Evolutionary conservation across 257 asterid species (phyloP), one percentile per base, ranked within the genome.

Genomic region (Avicennia marina): DNA sequence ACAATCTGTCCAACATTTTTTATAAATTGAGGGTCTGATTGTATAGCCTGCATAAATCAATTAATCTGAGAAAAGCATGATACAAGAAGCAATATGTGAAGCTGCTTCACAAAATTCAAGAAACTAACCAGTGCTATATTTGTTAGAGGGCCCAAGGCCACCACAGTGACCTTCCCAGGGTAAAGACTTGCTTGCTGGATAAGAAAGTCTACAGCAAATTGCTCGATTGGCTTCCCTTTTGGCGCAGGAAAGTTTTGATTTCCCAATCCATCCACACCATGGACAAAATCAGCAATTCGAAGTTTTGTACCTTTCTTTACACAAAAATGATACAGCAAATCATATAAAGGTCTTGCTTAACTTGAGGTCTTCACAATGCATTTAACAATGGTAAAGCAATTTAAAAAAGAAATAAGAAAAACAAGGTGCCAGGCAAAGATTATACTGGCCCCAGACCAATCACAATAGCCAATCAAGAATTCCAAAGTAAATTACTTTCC

Each of bases 181-280:
- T 76, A 72, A 42, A 69, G 81, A 53, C 69, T 72, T 27, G 93
- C 81, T 80, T 91, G 90, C 64, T 91, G 59, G 56, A 67, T 55
- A 26, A 91, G 95, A 75, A 88, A 91, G 25, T 83, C 95, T 11
- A 47, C 65, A 21, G 96, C 98, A 61, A 89, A 83, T 64, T 71
- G 87, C 63, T 88, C 90, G 47, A 78, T 80, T 56, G 86, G 83
- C 64, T 74, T 81, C 58, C 95, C 95, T 66, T 78, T 73, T 27
- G 98, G 95, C 25, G 95, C 84, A 70, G 95, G 95, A 62, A 91
- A 88, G 77, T 88, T 85, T 83, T 91, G 98, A 72, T 91, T 91
- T 48, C 98, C 98, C 75, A 91, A 86, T 69, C 98, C 98, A 77
- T 91, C 98, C 50, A 89, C 74, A 34, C 98, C 98, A 67, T 91